Evolutionary conservation across 2,329 filamentous ascomycete genomes (phyloP).

Genomic region (Cladophialophora immunda): DNA sequence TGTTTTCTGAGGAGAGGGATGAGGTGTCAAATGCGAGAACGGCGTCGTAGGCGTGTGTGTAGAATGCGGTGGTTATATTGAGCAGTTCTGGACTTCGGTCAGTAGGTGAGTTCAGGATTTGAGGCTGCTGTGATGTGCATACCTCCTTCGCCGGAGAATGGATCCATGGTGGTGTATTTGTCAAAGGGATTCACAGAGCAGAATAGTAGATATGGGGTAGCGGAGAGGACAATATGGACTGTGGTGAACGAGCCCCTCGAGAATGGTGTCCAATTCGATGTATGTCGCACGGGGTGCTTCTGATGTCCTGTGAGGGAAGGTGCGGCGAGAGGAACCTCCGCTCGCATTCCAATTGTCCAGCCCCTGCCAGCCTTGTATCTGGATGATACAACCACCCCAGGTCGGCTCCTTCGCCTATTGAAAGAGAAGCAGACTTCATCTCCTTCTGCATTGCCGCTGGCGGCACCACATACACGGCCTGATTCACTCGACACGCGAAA

Average conservation of each 20-base stretch:
- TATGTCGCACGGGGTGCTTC: background rate
- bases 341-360: conserved; percentile 11
- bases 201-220: background rate
- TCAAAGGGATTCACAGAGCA: background rate
- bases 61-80: conserved; percentile 73
- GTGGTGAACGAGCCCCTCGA: background rate
- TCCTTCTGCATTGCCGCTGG: conserved; percentile 2
- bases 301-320: conserved; percentile 20
- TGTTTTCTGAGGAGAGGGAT: conserved; percentile 80
- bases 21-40: conserved; percentile 87
- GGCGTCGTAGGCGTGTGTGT: conserved; percentile 82
- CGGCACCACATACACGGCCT: background rate
- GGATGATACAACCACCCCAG: background rate
- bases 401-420: background rate
- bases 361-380: background rate
- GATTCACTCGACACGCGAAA: background rate
- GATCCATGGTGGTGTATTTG: conserved; percentile 60
- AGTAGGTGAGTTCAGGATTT: conserved; percentile 30
- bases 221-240: background rate
- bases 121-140: conserved; percentile 36
- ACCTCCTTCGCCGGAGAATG: conserved; percentile 71
- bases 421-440: background rate
- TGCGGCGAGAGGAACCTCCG: conserved; percentile 30
- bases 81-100: conserved; percentile 63
- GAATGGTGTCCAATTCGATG: background rate